A percentile compares a stretch with the other conserved stretches of the same genome.
Evolutionary conservation across 108 stramenopile species (phyloP).

Genomic region (Fragilaria crotonensis): DNA sequence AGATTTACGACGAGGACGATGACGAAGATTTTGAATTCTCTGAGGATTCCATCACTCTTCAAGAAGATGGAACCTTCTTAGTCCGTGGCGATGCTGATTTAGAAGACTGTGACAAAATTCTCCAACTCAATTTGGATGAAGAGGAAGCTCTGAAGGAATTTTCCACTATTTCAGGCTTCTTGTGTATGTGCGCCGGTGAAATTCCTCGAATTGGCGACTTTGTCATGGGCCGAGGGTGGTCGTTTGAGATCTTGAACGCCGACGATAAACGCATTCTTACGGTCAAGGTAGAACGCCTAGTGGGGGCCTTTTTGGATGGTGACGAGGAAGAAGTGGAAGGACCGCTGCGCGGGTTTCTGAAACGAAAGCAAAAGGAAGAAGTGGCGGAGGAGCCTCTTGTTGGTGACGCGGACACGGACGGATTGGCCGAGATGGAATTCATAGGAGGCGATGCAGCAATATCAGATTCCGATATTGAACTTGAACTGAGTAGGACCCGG

Average conservation of each 20-base stretch:
- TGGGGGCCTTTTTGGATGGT: constrained; percentile 67
- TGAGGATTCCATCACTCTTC: constrained; percentile 81
- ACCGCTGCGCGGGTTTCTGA: constrained; percentile 43
- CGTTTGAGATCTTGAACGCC: constrained; percentile 81
- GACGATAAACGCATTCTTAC: constrained; percentile 75
- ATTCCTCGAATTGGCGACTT: constrained; percentile 89
- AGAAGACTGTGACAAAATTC: constrained; percentile 86
- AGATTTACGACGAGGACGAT: constrained; percentile 89
- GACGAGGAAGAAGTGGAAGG: constrained; percentile 25
- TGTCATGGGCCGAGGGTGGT: constrained; percentile 85
- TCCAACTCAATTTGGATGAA: constrained; percentile 74
- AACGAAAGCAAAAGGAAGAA: constrained; percentile 21
- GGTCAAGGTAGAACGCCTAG: constrained; percentile 68
- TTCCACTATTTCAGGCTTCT: constrained; percentile 85
- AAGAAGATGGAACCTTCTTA: constrained; percentile 82
- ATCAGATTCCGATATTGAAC: constrained; percentile 21
- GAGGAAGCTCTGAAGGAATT: constrained; percentile 86
- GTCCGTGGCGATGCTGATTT: constrained; percentile 93
- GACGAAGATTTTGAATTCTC: constrained; percentile 85
- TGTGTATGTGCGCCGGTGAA: constrained; percentile 92
- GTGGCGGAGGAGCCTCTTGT: constrained; percentile 15
- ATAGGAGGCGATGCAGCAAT: constrained; percentile 7
- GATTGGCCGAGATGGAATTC: constrained; percentile 2
- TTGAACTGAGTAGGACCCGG: constrained; percentile 24
- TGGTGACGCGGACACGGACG: constrained; percentile 7